Percentiles rank a stretch among this genome's conserved stretches.
These are phyloP conservation scores for Wickerhamomyces chambardii DNA, from an alignment of 805 yeast genomes.

Conservation along the genomic window DNA sequence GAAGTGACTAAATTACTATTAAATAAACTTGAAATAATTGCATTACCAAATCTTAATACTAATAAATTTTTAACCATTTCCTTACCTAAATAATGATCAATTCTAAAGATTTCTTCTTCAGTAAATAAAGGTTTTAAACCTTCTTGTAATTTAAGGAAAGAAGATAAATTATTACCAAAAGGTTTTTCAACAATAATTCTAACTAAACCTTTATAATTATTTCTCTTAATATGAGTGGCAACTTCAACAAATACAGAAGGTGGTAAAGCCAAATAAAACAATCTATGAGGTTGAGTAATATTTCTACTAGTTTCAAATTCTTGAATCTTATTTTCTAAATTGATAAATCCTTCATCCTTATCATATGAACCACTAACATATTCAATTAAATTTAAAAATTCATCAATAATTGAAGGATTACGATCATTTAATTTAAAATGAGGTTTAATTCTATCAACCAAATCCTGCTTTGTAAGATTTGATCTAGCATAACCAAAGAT, in stretches of 20 bases:
- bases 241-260: constrained; percentile 86
- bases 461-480: constrained; percentile 54
- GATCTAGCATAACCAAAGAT: constrained; percentile 94
- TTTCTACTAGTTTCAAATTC: constrained; percentile 43
- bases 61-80: constrained; percentile 95
- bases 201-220: constrained; percentile 63
- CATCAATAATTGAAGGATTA: constrained; percentile 34
- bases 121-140: constrained; percentile 77
- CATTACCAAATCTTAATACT: constrained; percentile 86
- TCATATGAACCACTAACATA: constrained; percentile 82
- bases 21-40: constrained; percentile 85
- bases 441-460: constrained; percentile 56
- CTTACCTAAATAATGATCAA: constrained; percentile 96
- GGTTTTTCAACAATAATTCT: constrained; percentile 95
- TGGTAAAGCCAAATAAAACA: constrained; percentile 91
- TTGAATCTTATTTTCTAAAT: constrained; percentile 45
- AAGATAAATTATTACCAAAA: constrained; percentile 84
- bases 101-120: constrained; percentile 90
- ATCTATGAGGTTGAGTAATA: constrained; percentile 55
- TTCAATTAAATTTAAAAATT: constrained; percentile 55
- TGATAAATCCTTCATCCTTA: constrained; percentile 59
- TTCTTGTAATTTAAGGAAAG: constrained; percentile 69
- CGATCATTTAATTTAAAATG: constrained; percentile 50
- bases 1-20: constrained; percentile 67
- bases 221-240: constrained; percentile 59